These are phyloP conservation scores for Castanea mollissima DNA, from an alignment of 306 rosid species.

Conservation along the genomic window DNA sequence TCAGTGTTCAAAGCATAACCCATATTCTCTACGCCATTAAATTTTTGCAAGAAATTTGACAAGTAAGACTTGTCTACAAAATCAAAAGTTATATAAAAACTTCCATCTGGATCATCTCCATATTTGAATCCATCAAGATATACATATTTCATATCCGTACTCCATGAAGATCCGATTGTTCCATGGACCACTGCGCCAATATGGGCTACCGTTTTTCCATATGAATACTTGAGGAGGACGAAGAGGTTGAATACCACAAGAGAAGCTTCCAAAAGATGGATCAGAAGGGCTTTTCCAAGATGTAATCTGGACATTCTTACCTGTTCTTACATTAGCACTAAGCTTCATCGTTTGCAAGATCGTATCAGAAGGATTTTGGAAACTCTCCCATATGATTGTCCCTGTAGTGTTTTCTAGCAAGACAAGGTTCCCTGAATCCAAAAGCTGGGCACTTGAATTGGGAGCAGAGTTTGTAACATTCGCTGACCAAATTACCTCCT, in stretches of 20 bases:
- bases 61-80: neutral
- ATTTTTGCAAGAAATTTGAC: neutral
- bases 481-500: slow-evolving; percentile 36
- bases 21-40: neutral
- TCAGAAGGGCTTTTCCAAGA: slow-evolving; percentile 43
- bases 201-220: slow-evolving; percentile 39
- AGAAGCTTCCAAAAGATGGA: slow-evolving; percentile 36
- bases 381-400: slow-evolving; percentile 40
- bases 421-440: slow-evolving; percentile 34
- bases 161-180: slow-evolving; percentile 39
- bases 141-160: slow-evolving; percentile 26
- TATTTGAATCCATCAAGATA: slow-evolving; percentile 30
- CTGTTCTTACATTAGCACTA: slow-evolving; percentile 29
- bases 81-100: slow-evolving; percentile 22
- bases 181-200: slow-evolving; percentile 60
- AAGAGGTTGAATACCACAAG: slow-evolving; percentile 16
- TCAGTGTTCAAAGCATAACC: no score
- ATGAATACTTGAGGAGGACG: slow-evolving; percentile 38
- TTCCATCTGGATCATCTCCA: slow-evolving; percentile 29
- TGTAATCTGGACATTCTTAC: slow-evolving; percentile 22
- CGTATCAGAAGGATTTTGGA: slow-evolving; percentile 36
- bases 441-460: slow-evolving; percentile 34
- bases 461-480: slow-evolving; percentile 16
- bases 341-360: slow-evolving; percentile 29
- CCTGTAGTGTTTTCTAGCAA: slow-evolving; percentile 16